phyloP scores from a whole-genome alignment of 257 asterid genomes.

The Galeopsis tetrahit region DNA sequence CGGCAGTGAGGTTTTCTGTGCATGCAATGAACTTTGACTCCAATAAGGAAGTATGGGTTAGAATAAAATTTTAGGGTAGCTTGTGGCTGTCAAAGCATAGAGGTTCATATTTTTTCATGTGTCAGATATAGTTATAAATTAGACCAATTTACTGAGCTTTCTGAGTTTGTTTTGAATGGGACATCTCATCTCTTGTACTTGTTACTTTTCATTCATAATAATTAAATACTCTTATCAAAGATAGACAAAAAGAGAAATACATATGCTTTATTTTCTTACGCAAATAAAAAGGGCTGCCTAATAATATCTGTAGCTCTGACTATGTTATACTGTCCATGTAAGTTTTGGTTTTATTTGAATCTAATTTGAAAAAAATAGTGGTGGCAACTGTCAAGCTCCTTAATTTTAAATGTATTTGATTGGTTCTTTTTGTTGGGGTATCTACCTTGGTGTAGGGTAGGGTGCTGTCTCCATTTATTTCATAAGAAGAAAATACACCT shows the following conservation, averaged over 20 bases:
- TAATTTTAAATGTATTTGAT: background rate
- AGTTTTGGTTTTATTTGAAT: slow-evolving; percentile 9
- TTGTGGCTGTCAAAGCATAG: too few relatives aligned
- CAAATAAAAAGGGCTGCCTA: slow-evolving; percentile 7
- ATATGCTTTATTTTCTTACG: background rate
- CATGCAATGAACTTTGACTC: background rate
- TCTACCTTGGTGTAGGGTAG: background rate
- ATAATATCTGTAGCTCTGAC: slow-evolving; percentile 22
- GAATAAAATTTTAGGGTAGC: too few relatives aligned
- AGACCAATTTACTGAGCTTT: background rate
- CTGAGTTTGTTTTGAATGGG: background rate
- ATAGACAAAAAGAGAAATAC: background rate
- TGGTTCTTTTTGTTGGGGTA: background rate
- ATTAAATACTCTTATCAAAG: background rate
- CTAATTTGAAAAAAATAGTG: background rate
- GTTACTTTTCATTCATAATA: background rate
- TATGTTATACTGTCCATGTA: background rate
- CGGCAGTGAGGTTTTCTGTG: background rate
- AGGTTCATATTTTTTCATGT: too few relatives aligned
- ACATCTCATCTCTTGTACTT: background rate
- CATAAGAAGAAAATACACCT: slow-evolving; percentile 15
- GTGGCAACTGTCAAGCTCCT: background rate
- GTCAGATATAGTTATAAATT: too few relatives aligned
- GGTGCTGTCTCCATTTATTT: slow-evolving; percentile 18
- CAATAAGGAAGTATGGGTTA: too few relatives aligned